These are phyloP conservation scores for Penicillium sp. DNA, from an alignment of 2,329 filamentous ascomycete species.

Conservation along the genomic window DNA sequence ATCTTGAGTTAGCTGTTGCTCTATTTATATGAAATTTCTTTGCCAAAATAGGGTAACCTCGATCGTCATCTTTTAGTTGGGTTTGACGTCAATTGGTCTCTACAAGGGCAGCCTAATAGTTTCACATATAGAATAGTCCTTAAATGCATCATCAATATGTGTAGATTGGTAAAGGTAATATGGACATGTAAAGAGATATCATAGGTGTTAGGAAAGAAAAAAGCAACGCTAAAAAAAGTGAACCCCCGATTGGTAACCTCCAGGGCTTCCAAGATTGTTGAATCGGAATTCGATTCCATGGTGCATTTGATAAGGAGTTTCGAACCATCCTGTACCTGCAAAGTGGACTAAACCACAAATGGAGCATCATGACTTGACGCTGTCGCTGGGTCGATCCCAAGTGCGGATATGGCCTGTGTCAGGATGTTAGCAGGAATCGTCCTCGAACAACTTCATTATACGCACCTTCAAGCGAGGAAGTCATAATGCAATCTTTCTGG, in stretches of 20 bases:
- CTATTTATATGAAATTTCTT: background rate
- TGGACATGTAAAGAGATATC: background rate
- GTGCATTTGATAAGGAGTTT: background rate
- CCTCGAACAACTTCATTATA: constrained; percentile 4
- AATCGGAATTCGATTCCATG: background rate
- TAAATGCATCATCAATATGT: background rate
- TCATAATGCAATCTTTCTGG: constrained; percentile 88
- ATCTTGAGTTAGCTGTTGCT: background rate
- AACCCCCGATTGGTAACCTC: background rate
- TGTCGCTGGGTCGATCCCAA: constrained; percentile 64
- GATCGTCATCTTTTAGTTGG: background rate
- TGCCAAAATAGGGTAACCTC: background rate
- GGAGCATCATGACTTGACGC: constrained; percentile 24
- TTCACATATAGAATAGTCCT: background rate
- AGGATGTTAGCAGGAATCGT: constrained; percentile 14
- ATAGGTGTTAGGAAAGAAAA: background rate
- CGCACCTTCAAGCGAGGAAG: constrained; percentile 84
- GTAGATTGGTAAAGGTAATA: background rate
- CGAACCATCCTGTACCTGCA: background rate
- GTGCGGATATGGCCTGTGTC: constrained; percentile 68
- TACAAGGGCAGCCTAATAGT: background rate
- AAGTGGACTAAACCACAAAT: background rate
- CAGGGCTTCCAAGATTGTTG: background rate
- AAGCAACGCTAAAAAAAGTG: background rate
- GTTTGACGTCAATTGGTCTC: no score